A percentile compares a stretch with the other conserved stretches of the same genome.
phyloP scores from a whole-genome alignment of 139 green algal species.

The Haematococcus sp. region DNA sequence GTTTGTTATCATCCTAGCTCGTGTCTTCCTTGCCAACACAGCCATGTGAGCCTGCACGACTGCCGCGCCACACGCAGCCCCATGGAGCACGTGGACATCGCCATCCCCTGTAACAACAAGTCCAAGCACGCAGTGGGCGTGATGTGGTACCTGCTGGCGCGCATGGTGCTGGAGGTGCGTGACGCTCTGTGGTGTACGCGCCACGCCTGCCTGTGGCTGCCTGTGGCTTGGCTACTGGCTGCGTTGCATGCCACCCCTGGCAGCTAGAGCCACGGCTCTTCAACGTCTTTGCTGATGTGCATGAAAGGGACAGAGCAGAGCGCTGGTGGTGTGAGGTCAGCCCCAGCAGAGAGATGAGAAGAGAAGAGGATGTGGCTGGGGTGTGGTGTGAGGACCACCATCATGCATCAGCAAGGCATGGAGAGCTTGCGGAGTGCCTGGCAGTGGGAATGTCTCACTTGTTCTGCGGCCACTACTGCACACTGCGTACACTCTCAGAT shows the following conservation, averaged over 20 bases:
- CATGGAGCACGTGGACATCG: slow-evolving; percentile 91
- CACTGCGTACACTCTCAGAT: too few relatives aligned
- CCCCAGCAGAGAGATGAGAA: too few relatives aligned
- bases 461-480: too few relatives aligned
- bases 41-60: too few relatives aligned
- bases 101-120: slow-evolving; percentile 99
- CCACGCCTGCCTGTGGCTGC: not conserved
- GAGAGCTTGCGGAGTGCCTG: too few relatives aligned
- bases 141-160: slow-evolving; percentile 95
- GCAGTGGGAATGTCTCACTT: too few relatives aligned
- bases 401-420: too few relatives aligned
- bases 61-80: too few relatives aligned
- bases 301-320: not conserved
- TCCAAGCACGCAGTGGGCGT: slow-evolving; percentile 83
- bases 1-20: too few relatives aligned
- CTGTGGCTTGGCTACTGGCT: not conserved
- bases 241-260: not conserved
- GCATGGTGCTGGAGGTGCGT: slow-evolving; percentile 98
- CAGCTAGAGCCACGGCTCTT: not conserved
- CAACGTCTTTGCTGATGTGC: not conserved
- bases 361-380: too few relatives aligned
- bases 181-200: not conserved
- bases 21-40: too few relatives aligned
- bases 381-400: too few relatives aligned
- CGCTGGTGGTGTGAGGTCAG: not conserved